A percentile compares a stretch with the other conserved stretches of the same genome.
These are phyloP conservation scores for Citrus maxima DNA, from an alignment of 345 rosid genomes.

Conservation along the genomic window DNA sequence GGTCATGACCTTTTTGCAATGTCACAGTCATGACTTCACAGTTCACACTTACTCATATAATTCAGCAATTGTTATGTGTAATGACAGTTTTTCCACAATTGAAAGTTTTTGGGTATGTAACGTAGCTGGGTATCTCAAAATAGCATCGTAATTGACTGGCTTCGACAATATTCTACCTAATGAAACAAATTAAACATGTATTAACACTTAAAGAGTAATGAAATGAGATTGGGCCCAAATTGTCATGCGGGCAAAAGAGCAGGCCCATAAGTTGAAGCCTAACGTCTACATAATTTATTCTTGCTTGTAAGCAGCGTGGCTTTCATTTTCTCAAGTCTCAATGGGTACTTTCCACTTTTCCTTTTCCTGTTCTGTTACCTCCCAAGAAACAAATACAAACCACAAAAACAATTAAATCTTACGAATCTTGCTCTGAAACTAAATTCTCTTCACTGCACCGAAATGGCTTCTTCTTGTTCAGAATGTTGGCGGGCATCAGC, in stretches of 20 bases:
- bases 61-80: no score
- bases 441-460: background rate
- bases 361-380: background rate
- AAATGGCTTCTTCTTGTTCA: conserved; percentile 32
- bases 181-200: background rate
- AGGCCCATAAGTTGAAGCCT: background rate
- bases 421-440: background rate
- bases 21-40: no score
- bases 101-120: no score
- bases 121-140: background rate
- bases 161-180: background rate
- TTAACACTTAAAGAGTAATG: background rate
- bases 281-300: background rate
- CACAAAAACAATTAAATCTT: background rate
- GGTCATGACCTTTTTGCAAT: background rate
- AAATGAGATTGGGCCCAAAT: background rate
- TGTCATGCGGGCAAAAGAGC: background rate
- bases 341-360: background rate
- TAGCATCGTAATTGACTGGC: background rate
- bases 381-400: background rate
- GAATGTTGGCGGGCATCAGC: conserved; percentile 52
- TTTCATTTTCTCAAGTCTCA: no score
- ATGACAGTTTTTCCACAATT: no score
- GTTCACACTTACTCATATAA: no score
- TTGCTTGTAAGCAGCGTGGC: no score